Evolutionary conservation across 2,329 filamentous ascomycete genomes (phyloP), one percentile per base, ranked within the genome.

Genomic region (Trichoderma koningiopsis): DNA sequence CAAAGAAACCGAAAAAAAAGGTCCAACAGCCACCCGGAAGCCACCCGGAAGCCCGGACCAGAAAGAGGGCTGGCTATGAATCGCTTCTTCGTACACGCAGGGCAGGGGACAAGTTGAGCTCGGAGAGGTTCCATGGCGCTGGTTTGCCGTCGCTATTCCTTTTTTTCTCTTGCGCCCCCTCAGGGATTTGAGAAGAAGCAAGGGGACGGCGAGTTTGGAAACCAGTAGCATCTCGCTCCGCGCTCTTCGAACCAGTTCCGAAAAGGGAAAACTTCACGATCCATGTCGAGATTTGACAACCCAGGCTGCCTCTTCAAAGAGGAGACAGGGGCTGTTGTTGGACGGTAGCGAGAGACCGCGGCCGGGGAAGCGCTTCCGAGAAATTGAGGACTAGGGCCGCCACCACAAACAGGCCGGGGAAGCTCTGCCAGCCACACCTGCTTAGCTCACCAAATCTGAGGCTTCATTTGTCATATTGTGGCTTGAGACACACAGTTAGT

Each of bases 311-410:
- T 65, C 40, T 31, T 33, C 3, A 7, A 43, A 43, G 40, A 43
- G 43, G 59, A 24, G 22, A 49, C 27, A n/a, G 59, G 40, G 43
- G 43, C 43, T 22, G 40, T 49, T 10, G 59, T 43, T 60, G 35
- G 10, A 29, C 24, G 57, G 59, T 47, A 49, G 59, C 59, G 40
- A 61, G 24, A n/a, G 53, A 56, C 53, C 4, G 52, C 35, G 63
- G 63, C 22, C 63, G 63, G 63, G 53, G 63, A 66, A 66, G 63
- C 53, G 53, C 14, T 58, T 64, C 63, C 63, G 63, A 56, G 52
- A 56, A 58, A 66, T 66, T 33, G 53, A 58, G 60, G 47, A 49
- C 47, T 49, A n/a, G 47, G 47, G 47, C 43, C 24, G 52, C 52
- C 52, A 27, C 52, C 24, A 55, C 52, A 55, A 55, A 19, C 52